Conservation (phyloP, 208 protist species). For the Leishmania braziliensis region DNA sequence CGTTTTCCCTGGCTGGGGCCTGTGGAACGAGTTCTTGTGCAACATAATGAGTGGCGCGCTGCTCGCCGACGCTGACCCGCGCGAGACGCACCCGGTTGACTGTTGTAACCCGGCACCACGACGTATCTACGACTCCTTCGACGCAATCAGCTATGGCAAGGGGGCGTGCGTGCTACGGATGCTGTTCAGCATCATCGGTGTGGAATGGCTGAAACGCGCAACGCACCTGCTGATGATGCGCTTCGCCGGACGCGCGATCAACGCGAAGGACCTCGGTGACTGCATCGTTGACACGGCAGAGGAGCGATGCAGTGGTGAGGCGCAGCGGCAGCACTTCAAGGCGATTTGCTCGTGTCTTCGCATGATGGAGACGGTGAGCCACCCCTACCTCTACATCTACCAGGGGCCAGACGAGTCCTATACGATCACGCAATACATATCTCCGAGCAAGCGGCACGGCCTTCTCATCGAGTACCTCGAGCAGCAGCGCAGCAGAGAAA, state of each 20-base stretch:
- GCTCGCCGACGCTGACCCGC: constrained; percentile 35
- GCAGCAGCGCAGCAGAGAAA: constrained; percentile 13
- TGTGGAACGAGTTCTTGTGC: constrained; percentile 73
- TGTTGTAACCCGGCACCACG: constrained; percentile 38
- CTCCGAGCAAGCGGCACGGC: constrained; percentile 20
- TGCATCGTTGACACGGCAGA: constrained; percentile 40
- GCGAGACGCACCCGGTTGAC: constrained; percentile 53
- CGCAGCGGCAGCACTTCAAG: constrained; percentile 16
- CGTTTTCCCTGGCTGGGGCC: constrained; percentile 80
- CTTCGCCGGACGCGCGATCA: constrained; percentile 32
- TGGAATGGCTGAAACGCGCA: constrained; percentile 33
- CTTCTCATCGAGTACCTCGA: constrained; percentile 22
- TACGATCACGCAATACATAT: constrained; percentile 41
- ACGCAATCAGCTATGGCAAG: constrained; percentile 80
- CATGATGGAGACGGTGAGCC: constrained; percentile 33
- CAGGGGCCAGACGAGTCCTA: constrained; percentile 28
- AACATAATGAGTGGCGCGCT: constrained; percentile 50
- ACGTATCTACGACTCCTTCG: constrained; percentile 51
- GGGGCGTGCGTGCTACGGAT: constrained; percentile 79
- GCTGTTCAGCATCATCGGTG: constrained; percentile 55
- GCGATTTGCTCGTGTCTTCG: constrained; percentile 25
- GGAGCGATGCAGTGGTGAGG: constrained; percentile 12
- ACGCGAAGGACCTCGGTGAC: constrained; percentile 38
- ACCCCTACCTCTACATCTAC: constrained; percentile 52
- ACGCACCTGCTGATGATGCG: constrained; percentile 42